These are phyloP conservation scores for Colletotrichum nymphaeae DNA, from an alignment of 2,329 filamentous ascomycete genomes.

Conservation along the genomic window DNA sequence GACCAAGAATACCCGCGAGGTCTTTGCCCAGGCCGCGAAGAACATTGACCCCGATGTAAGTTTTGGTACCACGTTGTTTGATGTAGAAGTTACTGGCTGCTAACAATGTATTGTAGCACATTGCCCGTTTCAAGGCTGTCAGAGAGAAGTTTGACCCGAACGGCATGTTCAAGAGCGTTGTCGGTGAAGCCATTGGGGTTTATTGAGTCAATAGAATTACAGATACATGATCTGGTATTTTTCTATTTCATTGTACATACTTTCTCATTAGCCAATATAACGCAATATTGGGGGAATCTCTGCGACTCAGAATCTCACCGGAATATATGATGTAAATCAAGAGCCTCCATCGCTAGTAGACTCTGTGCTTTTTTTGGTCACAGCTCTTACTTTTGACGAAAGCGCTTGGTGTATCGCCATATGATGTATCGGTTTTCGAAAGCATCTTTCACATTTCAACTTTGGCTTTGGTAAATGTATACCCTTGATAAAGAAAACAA, in stretches of 20 bases:
- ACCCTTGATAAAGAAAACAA: no score
- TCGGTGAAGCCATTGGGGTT: slow-evolving; percentile 61
- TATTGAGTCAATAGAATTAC: slow-evolving; percentile 40
- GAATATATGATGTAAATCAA: no score
- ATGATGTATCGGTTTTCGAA: no score
- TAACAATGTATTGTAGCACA: slow-evolving; percentile 42
- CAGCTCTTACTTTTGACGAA: no score
- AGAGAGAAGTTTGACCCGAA: slow-evolving; percentile 61
- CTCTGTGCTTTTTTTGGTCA: no score
- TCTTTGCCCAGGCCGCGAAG: slow-evolving; percentile 56
- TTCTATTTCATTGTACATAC: neutral
- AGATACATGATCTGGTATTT: neutral
- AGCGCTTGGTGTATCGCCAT: no score
- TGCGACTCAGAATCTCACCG: no score
- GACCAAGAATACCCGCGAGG: slow-evolving; percentile 64
- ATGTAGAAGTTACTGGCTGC: neutral
- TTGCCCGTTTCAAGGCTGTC: slow-evolving; percentile 59
- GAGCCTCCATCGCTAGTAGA: no score
- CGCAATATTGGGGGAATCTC: neutral
- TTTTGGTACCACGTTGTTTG: neutral
- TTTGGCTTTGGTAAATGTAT: no score
- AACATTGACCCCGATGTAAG: slow-evolving; percentile 58
- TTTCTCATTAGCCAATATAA: neutral
- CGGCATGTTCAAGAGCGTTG: slow-evolving; percentile 57
- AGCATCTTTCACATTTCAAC: no score